Evolutionary conservation across 2,329 filamentous ascomycete species (phyloP).

Genomic region (Verticillium longisporum): DNA sequence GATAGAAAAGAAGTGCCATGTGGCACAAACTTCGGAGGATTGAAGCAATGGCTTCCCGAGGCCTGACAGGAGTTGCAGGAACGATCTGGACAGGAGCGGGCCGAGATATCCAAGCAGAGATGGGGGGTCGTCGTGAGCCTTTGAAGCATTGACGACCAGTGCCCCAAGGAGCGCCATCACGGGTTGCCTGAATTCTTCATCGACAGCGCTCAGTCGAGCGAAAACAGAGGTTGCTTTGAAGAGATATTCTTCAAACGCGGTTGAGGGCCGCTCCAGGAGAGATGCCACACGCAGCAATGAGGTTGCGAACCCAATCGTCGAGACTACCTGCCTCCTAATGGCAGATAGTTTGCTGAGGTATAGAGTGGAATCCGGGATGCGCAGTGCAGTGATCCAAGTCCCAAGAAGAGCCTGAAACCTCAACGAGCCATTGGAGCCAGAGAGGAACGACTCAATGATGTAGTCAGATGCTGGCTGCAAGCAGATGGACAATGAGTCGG

Average conservation of each 20-base stretch:
- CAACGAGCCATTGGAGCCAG: conserved; percentile 60
- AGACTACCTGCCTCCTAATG: conserved; percentile 55
- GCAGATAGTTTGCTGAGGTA: conserved; percentile 48
- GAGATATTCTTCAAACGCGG: conserved; percentile 66
- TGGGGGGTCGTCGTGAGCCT: conserved; percentile 67
- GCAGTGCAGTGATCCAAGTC: conserved; percentile 57
- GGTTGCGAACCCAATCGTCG: conserved; percentile 59
- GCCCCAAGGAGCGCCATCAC: conserved; percentile 66
- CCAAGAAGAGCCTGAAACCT: conserved; percentile 72
- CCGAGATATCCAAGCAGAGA: conserved; percentile 90
- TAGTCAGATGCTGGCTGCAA: conserved; percentile 70
- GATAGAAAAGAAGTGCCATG: conserved; percentile 82
- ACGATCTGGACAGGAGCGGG: conserved; percentile 73
- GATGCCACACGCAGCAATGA: conserved; percentile 65
- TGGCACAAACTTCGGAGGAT: conserved; percentile 54
- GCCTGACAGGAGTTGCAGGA: conserved; percentile 70
- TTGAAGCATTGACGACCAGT: conserved; percentile 63
- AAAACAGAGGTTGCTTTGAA: conserved; percentile 76
- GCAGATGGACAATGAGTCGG: conserved; percentile 45
- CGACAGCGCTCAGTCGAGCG: conserved; percentile 66
- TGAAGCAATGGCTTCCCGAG: conserved; percentile 71
- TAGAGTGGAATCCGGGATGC: conserved; percentile 54
- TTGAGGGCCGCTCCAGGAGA: conserved; percentile 54
- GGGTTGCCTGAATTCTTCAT: conserved; percentile 58
- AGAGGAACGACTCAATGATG: conserved; percentile 70